Evolutionary conservation across 192 early-diverging fungal species (phyloP).

Genomic region (Backusella luteola): DNA sequence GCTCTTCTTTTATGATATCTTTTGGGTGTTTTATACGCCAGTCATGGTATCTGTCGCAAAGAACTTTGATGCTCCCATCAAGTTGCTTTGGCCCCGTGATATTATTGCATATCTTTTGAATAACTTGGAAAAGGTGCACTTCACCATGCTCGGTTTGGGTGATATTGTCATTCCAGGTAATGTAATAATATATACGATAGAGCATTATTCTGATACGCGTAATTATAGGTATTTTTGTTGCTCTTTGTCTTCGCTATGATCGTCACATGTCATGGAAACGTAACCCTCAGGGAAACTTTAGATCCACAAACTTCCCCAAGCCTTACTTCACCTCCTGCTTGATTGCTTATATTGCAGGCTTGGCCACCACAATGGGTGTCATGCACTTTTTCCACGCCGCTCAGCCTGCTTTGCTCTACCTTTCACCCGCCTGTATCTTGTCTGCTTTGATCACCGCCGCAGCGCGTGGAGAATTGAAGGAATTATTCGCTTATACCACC

Average conservation of each 20-base stretch:
- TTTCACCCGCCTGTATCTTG: conserved; percentile 95
- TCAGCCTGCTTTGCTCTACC: conserved; percentile 94
- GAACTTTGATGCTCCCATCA: conserved; percentile 95
- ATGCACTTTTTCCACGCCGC: conserved; percentile 97
- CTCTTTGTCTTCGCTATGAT: conserved; percentile 89
- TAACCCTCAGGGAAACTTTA: conserved; percentile 50
- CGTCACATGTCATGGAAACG: conserved; percentile 67
- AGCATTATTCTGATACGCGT: too few relatives aligned
- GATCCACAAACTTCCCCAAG: conserved; percentile 66
- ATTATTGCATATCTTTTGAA: conserved; percentile 52
- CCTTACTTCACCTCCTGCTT: conserved; percentile 87
- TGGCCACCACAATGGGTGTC: conserved; percentile 86
- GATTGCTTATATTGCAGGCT: conserved; percentile 77
- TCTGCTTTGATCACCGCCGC: conserved; percentile 69
- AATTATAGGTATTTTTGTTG: conserved; percentile 78
- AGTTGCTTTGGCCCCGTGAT: conserved; percentile 86
- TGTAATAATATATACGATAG: too few relatives aligned
- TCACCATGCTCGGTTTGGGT: conserved; percentile 95
- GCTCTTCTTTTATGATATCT: conserved; percentile 95
- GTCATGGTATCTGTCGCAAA: conserved; percentile 99
- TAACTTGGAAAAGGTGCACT: conserved; percentile 46
- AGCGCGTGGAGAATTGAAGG: conserved; percentile 67
- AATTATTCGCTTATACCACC: conserved; percentile 60
- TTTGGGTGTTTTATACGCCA: conserved; percentile 98
- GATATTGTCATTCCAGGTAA: conserved; percentile 95